Evolutionary conservation across 441 rosid genomes (phyloP).

Genomic region (Adansonia rubrostipa): DNA sequence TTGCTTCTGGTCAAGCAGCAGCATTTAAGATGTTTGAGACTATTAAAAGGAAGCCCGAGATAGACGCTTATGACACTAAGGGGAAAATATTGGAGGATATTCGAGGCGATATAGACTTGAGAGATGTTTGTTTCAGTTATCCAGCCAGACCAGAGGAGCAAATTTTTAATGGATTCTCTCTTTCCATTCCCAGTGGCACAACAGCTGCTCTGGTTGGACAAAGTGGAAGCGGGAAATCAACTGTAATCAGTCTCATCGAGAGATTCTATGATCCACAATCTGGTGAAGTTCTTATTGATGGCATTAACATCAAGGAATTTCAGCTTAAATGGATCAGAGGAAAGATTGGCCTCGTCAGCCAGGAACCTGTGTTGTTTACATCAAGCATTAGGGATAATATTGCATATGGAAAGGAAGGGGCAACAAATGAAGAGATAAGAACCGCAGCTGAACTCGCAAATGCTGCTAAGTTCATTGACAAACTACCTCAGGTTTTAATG

Average conservation of each 20-base stretch:
- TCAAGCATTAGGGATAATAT: conserved; percentile 37
- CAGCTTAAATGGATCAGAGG: conserved; percentile 42
- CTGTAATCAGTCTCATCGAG: conserved; percentile 55
- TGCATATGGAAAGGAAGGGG: conserved; percentile 42
- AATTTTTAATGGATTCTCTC: background rate
- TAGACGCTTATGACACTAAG: conserved; percentile 58
- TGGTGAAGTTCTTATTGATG: conserved; percentile 37
- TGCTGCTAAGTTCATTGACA: conserved; percentile 75
- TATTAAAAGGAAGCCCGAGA: conserved; percentile 65
- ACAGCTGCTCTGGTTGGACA: conserved; percentile 3
- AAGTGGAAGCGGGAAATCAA: conserved; percentile 42
- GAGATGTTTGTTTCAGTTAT: conserved; percentile 62
- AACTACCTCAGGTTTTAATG: conserved; percentile 67
- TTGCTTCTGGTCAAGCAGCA: conserved; percentile 83
- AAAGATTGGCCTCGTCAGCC: conserved; percentile 23
- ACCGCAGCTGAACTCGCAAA: conserved; percentile 75
- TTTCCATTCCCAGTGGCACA: background rate
- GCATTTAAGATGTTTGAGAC: conserved; percentile 87
- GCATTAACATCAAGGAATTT: conserved; percentile 37
- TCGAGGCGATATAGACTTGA: conserved; percentile 60
- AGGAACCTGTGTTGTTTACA: conserved; percentile 44
- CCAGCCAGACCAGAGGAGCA: conserved; percentile 74
- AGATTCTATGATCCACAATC: conserved; percentile 40
- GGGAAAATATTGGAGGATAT: conserved; percentile 58
- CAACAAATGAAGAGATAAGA: conserved; percentile 65